Evolutionary conservation across 2,329 filamentous ascomycete genomes (phyloP).

Genomic region (Helminthosporium solani): DNA sequence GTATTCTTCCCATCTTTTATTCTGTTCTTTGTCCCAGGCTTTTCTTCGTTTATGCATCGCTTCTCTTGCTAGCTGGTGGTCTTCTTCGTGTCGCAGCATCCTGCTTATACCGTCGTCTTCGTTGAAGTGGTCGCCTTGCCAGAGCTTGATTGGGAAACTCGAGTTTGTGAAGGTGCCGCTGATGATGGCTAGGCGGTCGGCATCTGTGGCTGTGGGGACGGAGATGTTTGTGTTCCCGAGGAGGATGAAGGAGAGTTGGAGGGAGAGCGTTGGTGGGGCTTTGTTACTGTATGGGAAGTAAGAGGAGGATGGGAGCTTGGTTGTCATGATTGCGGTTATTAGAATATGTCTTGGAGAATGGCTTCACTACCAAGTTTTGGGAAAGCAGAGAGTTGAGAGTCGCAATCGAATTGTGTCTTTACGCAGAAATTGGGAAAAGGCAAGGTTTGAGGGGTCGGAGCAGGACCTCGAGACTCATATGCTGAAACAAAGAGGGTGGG

Average conservation of each 20-base stretch:
- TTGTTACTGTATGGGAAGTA: not conserved
- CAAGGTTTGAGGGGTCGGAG: too few species aligned
- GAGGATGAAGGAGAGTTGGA: slow-evolving; percentile 15
- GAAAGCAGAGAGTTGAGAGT: too few species aligned
- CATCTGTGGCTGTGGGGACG: slow-evolving; percentile 1
- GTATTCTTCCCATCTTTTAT: not conserved
- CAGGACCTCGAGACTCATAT: not conserved
- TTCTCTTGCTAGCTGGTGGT: not conserved
- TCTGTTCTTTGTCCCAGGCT: not conserved
- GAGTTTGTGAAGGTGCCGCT: not conserved
- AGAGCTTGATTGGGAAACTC: too few species aligned
- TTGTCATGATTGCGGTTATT: not conserved
- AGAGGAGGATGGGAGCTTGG: not conserved
- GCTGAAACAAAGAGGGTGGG: not conserved
- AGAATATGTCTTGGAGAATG: too few species aligned
- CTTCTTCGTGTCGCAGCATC: not conserved
- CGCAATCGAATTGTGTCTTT: too few species aligned
- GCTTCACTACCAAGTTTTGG: too few species aligned
- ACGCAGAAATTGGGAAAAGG: too few species aligned
- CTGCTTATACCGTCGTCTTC: not conserved
- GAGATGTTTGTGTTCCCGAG: slow-evolving; percentile 1
- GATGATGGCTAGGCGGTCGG: slow-evolving; percentile 1
- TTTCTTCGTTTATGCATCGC: not conserved
- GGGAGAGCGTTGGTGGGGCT: not conserved
- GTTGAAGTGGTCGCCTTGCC: not conserved